A percentile compares a stretch with the other conserved stretches of the same genome.
These are phyloP conservation scores for Rosa hybrid DNA, from an alignment of 331 rosid genomes.

Conservation along the genomic window DNA sequence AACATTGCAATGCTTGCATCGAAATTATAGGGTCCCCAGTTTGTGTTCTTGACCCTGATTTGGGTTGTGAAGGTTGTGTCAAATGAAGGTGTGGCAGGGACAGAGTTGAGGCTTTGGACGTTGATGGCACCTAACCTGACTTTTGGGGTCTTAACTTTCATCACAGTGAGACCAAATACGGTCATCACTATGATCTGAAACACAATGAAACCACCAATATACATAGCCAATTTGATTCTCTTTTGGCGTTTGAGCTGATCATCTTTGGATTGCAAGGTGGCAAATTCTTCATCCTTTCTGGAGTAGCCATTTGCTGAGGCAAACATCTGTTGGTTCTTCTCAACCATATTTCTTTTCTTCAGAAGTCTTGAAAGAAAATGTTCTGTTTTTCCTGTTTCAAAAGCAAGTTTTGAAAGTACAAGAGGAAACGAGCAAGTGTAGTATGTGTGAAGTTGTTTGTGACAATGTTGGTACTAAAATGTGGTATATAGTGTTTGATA, in stretches of 20 bases:
- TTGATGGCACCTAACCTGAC: not conserved
- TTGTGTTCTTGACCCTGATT: not conserved
- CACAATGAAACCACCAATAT: not conserved
- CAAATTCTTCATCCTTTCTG: no score
- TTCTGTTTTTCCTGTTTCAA: no score
- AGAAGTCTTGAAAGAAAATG: no score
- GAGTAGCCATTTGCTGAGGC: no score
- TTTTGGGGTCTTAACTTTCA: not conserved
- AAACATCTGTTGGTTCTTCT: no score
- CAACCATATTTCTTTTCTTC: no score
- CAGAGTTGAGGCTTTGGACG: not conserved
- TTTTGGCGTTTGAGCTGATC: no score
- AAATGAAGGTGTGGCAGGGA: not conserved
- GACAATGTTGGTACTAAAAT: not conserved
- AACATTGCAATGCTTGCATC: not conserved
- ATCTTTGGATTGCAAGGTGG: no score
- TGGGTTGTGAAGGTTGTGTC: not conserved
- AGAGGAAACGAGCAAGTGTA: not conserved
- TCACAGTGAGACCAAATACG: not conserved
- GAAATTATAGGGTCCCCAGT: not conserved
- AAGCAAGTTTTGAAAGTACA: no score
- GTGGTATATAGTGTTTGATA: not conserved
- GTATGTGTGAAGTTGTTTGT: not conserved
- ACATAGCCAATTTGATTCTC: not conserved
- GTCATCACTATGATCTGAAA: not conserved